Percentiles rank a stretch among this genome's conserved stretches.
These are phyloP conservation scores for Trametes cinnabarina DNA, from an alignment of 768 basidiomycete species.

Conservation along the genomic window DNA sequence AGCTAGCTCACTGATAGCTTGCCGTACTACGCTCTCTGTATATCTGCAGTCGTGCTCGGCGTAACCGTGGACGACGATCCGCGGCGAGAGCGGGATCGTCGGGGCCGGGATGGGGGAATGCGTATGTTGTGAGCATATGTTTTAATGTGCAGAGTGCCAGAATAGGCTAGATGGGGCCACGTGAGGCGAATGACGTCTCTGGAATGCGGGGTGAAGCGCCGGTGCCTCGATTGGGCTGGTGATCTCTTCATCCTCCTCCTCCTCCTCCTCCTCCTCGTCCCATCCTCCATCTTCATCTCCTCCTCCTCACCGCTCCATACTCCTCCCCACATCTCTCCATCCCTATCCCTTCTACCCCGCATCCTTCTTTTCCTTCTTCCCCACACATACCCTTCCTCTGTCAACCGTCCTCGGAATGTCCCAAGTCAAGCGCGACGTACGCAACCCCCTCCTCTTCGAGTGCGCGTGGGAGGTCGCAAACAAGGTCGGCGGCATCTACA, in stretches of 20 bases:
- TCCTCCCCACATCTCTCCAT: not conserved
- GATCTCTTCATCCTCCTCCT: not conserved
- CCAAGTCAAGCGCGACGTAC: conserved; percentile 62
- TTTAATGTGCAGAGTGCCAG: not conserved
- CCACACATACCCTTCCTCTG: not conserved
- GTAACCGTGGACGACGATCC: conserved; percentile 9
- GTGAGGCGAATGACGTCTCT: conserved; percentile 6
- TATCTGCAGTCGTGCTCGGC: not conserved
- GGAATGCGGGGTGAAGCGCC: conserved; percentile 10
- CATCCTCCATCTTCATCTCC: not conserved
- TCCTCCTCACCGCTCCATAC: not conserved
- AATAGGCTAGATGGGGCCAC: conserved; percentile 1
- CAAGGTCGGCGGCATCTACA: conserved; percentile 99
- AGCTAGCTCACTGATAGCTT: not conserved
- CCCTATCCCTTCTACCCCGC: not conserved
- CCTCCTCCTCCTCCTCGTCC: not conserved
- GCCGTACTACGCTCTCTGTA: no score
- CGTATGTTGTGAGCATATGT: not conserved
- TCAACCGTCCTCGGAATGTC: conserved; percentile 24
- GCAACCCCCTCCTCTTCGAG: conserved; percentile 83
- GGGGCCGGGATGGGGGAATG: not conserved
- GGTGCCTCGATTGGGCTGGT: not conserved
- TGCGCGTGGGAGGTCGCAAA: conserved; percentile 98
- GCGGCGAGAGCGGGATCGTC: not conserved
- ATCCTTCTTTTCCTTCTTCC: not conserved